Conservation (phyloP, 164 flowering plant species). For the Warburgia ugandensis region DNA sequence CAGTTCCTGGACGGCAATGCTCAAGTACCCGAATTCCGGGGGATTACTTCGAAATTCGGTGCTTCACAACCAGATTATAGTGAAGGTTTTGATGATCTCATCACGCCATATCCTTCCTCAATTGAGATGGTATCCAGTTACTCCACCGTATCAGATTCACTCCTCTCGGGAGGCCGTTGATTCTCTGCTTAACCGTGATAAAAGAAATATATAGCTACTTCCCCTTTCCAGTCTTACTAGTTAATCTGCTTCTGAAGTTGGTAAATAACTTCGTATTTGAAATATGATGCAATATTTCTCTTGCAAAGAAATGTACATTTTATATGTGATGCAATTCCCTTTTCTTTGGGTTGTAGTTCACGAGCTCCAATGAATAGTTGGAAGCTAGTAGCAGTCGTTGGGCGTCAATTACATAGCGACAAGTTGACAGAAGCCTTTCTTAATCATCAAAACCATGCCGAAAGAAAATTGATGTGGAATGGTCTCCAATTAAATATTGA, state of each 20-base stretch:
- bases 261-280: no score
- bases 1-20: conserved; percentile 10
- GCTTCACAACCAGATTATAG: neutral
- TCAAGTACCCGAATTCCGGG: neutral
- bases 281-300: neutral
- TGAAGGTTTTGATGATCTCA: conserved; percentile 1
- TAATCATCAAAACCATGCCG: no score
- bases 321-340: neutral
- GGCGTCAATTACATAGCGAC: no score
- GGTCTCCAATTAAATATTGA: no score
- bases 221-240: no score
- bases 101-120: conserved; percentile 3
- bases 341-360: no score
- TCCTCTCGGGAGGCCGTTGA: conserved; percentile 1
- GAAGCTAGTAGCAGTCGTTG: no score
- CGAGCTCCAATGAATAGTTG: no score
- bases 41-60: neutral
- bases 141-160: no score
- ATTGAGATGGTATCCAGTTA: no score
- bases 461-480: no score
- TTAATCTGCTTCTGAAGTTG: neutral
- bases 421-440: no score
- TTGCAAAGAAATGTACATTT: neutral
- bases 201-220: neutral
- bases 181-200: neutral